phyloP scores from a whole-genome alignment of 768 basidiomycete species.

The Podaxis pistillaris region DNA sequence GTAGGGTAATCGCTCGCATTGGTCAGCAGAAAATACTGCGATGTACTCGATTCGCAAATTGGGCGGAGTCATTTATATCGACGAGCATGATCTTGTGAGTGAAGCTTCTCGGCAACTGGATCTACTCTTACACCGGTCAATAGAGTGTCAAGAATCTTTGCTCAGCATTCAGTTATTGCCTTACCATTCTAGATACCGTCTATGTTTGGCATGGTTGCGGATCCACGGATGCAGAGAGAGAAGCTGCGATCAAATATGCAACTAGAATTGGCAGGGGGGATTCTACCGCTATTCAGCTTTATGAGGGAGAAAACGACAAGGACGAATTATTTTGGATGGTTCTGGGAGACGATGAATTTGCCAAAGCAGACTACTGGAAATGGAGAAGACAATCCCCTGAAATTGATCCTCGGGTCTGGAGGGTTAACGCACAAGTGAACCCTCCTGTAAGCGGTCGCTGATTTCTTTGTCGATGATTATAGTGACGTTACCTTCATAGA shows the following conservation, averaged over 20 bases:
- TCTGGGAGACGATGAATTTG: slow-evolving; percentile 72
- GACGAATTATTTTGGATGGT: slow-evolving; percentile 90
- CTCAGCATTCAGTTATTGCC: slow-evolving; percentile 82
- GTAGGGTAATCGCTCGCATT: slow-evolving; percentile 70
- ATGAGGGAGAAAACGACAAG: slow-evolving; percentile 60
- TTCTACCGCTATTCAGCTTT: slow-evolving; percentile 46
- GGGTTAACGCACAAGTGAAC: slow-evolving; percentile 40
- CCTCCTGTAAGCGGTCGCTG: slow-evolving; percentile 35
- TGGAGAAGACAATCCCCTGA: slow-evolving; percentile 52
- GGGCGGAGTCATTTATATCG: slow-evolving; percentile 54
- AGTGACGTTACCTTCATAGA: slow-evolving; percentile 32
- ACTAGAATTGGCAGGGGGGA: slow-evolving; percentile 37
- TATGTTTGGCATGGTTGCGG: slow-evolving; percentile 86
- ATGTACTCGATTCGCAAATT: slow-evolving; percentile 71
- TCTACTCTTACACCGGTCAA: background rate
- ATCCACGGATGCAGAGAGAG: slow-evolving; percentile 54
- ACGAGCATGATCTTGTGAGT: slow-evolving; percentile 70
- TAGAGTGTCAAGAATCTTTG: slow-evolving; percentile 69
- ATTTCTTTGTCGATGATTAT: background rate
- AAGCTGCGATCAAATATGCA: slow-evolving; percentile 64
- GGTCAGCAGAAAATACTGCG: slow-evolving; percentile 77
- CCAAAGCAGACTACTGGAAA: slow-evolving; percentile 80
- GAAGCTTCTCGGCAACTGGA: background rate
- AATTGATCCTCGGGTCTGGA: slow-evolving; percentile 58
- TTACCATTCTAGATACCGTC: slow-evolving; percentile 64